phyloP scores from a whole-genome alignment of 306 rosid species.

The Boehmeria nivea region DNA sequence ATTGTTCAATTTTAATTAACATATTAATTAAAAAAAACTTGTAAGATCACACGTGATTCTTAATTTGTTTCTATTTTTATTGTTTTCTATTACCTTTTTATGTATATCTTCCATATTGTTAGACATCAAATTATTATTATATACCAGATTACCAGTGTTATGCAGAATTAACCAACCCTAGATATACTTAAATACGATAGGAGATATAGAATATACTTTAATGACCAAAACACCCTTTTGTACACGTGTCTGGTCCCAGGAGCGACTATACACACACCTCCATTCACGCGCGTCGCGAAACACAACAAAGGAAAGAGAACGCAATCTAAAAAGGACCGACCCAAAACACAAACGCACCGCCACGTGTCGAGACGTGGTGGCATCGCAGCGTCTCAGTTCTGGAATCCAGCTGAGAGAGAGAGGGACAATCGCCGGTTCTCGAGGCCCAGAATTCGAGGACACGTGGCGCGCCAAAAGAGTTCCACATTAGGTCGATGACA shows the following conservation, averaged over 20 bases:
- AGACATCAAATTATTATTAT: too few relatives aligned
- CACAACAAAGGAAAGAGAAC: too few relatives aligned
- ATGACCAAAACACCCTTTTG: neutral
- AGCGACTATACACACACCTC: neutral
- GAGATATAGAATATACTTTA: too few relatives aligned
- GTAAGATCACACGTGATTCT: too few relatives aligned
- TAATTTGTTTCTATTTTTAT: too few relatives aligned
- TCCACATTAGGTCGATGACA: constrained; percentile 7
- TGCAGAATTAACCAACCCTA: too few relatives aligned
- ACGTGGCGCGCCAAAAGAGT: constrained; percentile 18
- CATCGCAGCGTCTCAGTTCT: constrained; percentile 4
- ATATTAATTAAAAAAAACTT: too few relatives aligned
- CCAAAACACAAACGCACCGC: neutral
- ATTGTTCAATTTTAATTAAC: too few relatives aligned
- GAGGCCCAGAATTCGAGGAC: neutral
- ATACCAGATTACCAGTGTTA: too few relatives aligned
- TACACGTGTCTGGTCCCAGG: neutral
- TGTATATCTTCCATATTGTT: too few relatives aligned
- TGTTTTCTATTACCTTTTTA: too few relatives aligned
- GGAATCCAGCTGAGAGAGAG: neutral
- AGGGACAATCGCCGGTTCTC: constrained; percentile 14
- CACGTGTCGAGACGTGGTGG: constrained; percentile 30
- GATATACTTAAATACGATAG: too few relatives aligned
- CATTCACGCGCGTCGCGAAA: neutral
- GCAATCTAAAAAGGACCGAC: neutral